phyloP scores from a whole-genome alignment of 148 eudicot species.

The Diospyros kaki region DNA sequence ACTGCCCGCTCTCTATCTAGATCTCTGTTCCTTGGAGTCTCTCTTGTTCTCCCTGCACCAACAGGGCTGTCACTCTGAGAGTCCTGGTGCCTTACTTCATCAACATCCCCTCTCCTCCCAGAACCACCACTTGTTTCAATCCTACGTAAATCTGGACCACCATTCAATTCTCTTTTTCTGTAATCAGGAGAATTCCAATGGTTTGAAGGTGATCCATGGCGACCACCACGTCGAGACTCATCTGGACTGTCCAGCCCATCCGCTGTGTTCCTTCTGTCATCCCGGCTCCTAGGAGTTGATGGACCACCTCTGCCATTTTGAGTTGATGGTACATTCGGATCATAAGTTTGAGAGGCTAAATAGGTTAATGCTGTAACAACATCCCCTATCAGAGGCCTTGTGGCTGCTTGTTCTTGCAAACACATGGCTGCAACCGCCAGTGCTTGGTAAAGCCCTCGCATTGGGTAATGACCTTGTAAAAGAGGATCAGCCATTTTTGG shows the following conservation, averaged over 20 bases:
- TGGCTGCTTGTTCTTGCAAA: conserved; percentile 89
- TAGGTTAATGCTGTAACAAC: conserved; percentile 83
- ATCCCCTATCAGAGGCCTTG: conserved; percentile 82
- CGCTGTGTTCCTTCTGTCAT: conserved; percentile 42
- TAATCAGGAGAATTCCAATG: conserved; percentile 67
- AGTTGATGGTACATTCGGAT: conserved; percentile 52
- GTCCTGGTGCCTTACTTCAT: conserved; percentile 43
- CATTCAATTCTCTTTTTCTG: conserved; percentile 50
- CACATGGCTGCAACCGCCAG: conserved; percentile 98
- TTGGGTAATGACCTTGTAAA: conserved; percentile 75
- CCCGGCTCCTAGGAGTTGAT: conserved; percentile 56
- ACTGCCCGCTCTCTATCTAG: conserved; percentile 77
- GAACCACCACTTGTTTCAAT: conserved; percentile 56
- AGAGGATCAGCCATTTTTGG: conserved; percentile 91
- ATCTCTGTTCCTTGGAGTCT: conserved; percentile 64
- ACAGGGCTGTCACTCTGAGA: conserved; percentile 52
- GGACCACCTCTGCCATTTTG: conserved; percentile 47
- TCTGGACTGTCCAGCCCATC: conserved; percentile 54
- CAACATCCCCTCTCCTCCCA: conserved; percentile 61
- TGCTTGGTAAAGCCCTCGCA: conserved; percentile 92
- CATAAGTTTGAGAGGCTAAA: conserved; percentile 75
- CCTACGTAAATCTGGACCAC: conserved; percentile 52
- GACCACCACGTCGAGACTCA: conserved; percentile 30
- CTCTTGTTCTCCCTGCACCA: conserved; percentile 46
- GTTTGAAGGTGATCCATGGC: conserved; percentile 61